A percentile compares a stretch with the other conserved stretches of the same genome.
Conservation (phyloP, 2,329 filamentous ascomycete genomes). For the Hymenoscyphus occultus region DNA sequence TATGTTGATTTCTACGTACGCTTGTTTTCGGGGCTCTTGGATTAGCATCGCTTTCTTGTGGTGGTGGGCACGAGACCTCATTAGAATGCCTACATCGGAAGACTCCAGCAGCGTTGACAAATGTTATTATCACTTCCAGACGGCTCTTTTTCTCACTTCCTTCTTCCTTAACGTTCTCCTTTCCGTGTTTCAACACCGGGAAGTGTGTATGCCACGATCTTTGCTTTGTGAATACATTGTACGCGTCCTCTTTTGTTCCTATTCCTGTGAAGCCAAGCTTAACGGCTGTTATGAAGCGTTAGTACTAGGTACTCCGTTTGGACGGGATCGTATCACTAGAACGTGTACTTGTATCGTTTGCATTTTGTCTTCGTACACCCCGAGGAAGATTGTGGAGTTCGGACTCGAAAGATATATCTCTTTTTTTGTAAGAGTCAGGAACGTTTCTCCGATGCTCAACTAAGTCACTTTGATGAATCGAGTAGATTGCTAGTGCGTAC, state of each 20-base stretch:
- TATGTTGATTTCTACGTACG: background rate
- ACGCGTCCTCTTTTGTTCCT: background rate
- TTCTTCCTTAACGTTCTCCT: background rate
- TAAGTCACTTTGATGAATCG: no score
- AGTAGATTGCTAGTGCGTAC: no score
- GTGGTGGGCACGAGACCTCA: conserved; percentile 1
- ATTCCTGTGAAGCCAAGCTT: background rate
- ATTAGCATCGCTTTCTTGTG: background rate
- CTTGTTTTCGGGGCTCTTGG: background rate
- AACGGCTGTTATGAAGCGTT: background rate
- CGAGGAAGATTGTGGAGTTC: background rate
- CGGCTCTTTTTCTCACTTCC: background rate
- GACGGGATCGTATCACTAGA: background rate
- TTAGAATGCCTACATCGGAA: background rate
- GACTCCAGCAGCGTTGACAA: background rate
- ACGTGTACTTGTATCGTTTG: background rate
- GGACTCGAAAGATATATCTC: conserved; percentile 2
- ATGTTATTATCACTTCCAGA: background rate
- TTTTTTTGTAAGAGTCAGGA: background rate
- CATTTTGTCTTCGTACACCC: background rate
- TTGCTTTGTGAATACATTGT: background rate
- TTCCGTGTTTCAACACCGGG: background rate
- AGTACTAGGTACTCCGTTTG: background rate
- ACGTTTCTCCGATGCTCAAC: background rate
- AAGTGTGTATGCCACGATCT: conserved; percentile 1